Base-by-base conservation (phyloP, 169 alveolate genomes). In the Plasmodium blacklocki region DNA sequence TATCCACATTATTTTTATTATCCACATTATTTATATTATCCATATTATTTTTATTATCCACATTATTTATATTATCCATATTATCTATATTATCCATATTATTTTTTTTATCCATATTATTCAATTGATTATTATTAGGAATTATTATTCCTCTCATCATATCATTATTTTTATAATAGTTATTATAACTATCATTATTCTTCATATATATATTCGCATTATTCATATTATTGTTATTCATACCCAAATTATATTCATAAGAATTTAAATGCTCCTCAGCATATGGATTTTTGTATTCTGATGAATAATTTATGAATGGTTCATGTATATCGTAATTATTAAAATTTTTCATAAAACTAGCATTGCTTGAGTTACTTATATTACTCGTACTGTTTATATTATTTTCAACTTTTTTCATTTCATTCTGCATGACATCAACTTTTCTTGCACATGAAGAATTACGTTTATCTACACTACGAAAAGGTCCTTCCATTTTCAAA, bases 401-500 rank as follows among this genome's bases (percentile, higher is more conserved):
- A 21, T 60, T 15, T 26, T 78, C 67, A 70, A 43, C 67, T 39
- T 15, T 54, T 66, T 66, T 67, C 39, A 78, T 26, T 68, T 83
- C 74, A 32, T 83, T 56, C 8, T 58, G 49, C 50, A 39, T 56
- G 32, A 39, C 23, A 62, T 83, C 59, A 29, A 32, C 26, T 8
- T 70, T 83, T 72, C 85, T 63, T n/a, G 45, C 32, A 43, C 73
- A 47, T 56, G 29, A 39, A 7, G 68, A n/a, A 54, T 43, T 68
- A 52, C 52, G 18, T 47, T 18, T 73, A 15, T 72, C 50, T n/a
- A 11, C 73, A 21, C 23, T 45, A 56, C 39, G 23, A 71, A 66
- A 70, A 43, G 49, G 3, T 60, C 73, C 62, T 63, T 83, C 76
- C 91, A 83, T 83, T 26, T 18, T 18, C 29, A 66, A n/a, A 66